Evolutionary conservation across 2,329 filamentous ascomycete genomes (phyloP).

Genomic region (Phoma sp.): DNA sequence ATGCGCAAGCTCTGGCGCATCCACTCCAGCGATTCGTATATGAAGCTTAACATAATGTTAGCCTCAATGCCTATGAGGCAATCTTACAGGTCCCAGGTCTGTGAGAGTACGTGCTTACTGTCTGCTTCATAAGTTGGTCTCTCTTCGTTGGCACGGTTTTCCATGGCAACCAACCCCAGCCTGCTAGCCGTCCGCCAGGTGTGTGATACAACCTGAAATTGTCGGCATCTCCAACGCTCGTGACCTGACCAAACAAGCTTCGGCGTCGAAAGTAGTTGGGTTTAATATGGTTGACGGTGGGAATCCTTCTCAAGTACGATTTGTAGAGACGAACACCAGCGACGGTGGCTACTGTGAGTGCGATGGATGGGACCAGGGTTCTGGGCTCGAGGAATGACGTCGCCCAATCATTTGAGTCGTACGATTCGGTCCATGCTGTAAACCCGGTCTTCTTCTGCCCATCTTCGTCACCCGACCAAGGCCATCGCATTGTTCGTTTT

Average conservation of each 20-base stretch:
- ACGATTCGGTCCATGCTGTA: slow-evolving; percentile 52
- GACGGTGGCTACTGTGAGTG: slow-evolving; percentile 65
- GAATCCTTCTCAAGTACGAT: slow-evolving; percentile 81
- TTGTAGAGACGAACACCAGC: slow-evolving; percentile 68
- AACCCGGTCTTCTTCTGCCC: slow-evolving; percentile 44
- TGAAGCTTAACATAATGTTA: slow-evolving; percentile 68
- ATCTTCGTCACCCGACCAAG: slow-evolving; percentile 47
- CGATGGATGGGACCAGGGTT: slow-evolving; percentile 61
- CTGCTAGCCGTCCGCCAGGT: slow-evolving; percentile 83
- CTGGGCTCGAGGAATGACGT: slow-evolving; percentile 63
- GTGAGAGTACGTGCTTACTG: slow-evolving; percentile 61
- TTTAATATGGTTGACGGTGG: slow-evolving; percentile 76
- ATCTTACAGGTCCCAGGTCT: neutral
- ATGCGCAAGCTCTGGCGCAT: slow-evolving; percentile 91
- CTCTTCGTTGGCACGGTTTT: slow-evolving; percentile 74
- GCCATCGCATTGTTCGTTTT: slow-evolving; percentile 52
- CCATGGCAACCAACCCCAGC: slow-evolving; percentile 88
- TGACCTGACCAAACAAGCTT: slow-evolving; percentile 84
- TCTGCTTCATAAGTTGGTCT: slow-evolving; percentile 75
- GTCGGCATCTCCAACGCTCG: slow-evolving; percentile 94
- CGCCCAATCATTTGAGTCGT: slow-evolving; percentile 56
- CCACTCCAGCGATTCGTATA: slow-evolving; percentile 87
- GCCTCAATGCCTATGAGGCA: neutral
- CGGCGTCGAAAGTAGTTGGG: slow-evolving; percentile 76
- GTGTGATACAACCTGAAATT: slow-evolving; percentile 96